Percentiles rank a stretch among this genome's conserved stretches.
Conservation (phyloP, 2,329 filamentous ascomycete genomes). For the Pseudogymnoascus sp. region DNA sequence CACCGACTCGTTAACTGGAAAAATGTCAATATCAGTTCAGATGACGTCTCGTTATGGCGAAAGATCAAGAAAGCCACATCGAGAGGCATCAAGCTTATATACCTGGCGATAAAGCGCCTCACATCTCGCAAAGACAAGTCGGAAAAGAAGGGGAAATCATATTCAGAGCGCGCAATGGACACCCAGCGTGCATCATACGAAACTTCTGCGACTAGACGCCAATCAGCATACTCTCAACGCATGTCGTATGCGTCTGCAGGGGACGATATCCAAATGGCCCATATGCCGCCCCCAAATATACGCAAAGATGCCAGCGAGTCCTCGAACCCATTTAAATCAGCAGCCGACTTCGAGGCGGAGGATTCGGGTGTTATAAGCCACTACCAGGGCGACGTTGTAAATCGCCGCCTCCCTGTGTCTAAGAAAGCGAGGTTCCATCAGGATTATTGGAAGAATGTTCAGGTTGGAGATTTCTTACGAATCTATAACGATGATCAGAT, state of each 20-base stretch:
- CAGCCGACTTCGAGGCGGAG: slow-evolving; percentile 27
- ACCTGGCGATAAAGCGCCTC: slow-evolving; percentile 8
- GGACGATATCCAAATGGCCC: slow-evolving; percentile 89
- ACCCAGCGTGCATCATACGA: slow-evolving; percentile 48
- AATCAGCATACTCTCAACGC: slow-evolving; percentile 29
- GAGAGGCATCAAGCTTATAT: slow-evolving; percentile 17
- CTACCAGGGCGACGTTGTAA: slow-evolving; percentile 47
- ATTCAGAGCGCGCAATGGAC: slow-evolving; percentile 21
- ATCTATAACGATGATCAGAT: slow-evolving; percentile 95
- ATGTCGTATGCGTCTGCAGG: slow-evolving; percentile 47
- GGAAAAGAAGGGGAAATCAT: slow-evolving; percentile 30
- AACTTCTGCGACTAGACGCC: slow-evolving; percentile 47
- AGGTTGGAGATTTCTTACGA: slow-evolving; percentile 92
- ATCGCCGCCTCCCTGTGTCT: slow-evolving; percentile 55
- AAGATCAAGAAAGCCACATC: slow-evolving; percentile 79
- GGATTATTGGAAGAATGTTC: slow-evolving; percentile 89
- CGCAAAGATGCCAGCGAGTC: slow-evolving; percentile 30
- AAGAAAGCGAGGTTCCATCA: slow-evolving; percentile 81
- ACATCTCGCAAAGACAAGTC: slow-evolving; percentile 44
- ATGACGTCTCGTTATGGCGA: slow-evolving; percentile 80
- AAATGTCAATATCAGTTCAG: slow-evolving; percentile 88
- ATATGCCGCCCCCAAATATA: slow-evolving; percentile 73
- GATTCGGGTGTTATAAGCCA: slow-evolving; percentile 56
- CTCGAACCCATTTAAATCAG: slow-evolving; percentile 26
- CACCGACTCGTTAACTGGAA: slow-evolving; percentile 82